Evolutionary conservation across 2,329 filamentous ascomycete species (phyloP).

Genomic region (Phialemonium atrogriseum): DNA sequence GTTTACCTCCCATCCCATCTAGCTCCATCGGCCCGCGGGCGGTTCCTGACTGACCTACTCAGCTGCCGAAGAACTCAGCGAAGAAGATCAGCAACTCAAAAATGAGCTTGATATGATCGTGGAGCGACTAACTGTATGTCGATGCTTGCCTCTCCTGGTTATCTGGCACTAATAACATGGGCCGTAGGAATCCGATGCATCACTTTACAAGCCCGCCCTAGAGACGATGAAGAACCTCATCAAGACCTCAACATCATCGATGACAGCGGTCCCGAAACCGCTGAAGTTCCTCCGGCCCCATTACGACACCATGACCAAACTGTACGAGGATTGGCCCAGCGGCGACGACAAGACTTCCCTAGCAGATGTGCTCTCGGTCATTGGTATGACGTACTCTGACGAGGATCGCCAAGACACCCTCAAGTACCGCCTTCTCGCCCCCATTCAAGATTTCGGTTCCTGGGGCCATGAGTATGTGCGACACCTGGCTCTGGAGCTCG

Average conservation of each 20-base stretch:
- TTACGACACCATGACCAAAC: slow-evolving; percentile 79
- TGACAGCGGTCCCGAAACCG: slow-evolving; percentile 98
- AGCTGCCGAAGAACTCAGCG: slow-evolving; percentile 78
- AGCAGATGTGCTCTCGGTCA: slow-evolving; percentile 91
- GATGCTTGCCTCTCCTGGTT: neutral
- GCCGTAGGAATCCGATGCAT: slow-evolving; percentile 69
- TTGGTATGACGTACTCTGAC: slow-evolving; percentile 98
- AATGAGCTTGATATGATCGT: slow-evolving; percentile 97
- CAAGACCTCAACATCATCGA: slow-evolving; percentile 97
- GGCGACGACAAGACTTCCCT: slow-evolving; percentile 81
- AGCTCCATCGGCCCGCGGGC: slow-evolving; percentile 13
- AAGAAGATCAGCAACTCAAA: slow-evolving; percentile 98
- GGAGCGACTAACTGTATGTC: slow-evolving; percentile 73
- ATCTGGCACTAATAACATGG: slow-evolving; percentile 8
- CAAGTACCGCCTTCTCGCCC: slow-evolving; percentile 86
- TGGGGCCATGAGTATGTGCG: slow-evolving; percentile 99
- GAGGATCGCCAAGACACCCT: slow-evolving; percentile 93
- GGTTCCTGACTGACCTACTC: slow-evolving; percentile 25
- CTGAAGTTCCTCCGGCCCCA: slow-evolving; percentile 96
- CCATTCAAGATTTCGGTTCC: slow-evolving; percentile 84
- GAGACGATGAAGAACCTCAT: slow-evolving; percentile 98
- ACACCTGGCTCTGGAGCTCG: slow-evolving; percentile 91
- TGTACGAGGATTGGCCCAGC: slow-evolving; percentile 83
- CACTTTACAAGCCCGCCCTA: slow-evolving; percentile 83
- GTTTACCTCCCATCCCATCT: slow-evolving; percentile 29